Percentiles rank a stretch among this genome's conserved stretches.
Evolutionary conservation across 177 flowering plant species (phyloP).

Genomic region (Telopea speciosissima): DNA sequence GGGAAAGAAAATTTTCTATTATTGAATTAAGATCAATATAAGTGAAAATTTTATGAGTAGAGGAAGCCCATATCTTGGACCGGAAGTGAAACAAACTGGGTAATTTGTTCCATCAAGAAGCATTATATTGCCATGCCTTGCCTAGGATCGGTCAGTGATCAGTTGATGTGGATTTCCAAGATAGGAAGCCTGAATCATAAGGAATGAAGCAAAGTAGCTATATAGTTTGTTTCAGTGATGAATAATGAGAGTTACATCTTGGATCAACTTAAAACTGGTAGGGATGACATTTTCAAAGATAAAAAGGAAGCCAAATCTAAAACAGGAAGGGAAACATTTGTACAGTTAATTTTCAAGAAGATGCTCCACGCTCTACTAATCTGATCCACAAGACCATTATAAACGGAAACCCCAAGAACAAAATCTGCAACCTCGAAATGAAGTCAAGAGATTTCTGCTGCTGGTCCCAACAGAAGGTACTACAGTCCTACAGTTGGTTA

Average conservation of each 20-base stretch:
- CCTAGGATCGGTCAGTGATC: not conserved
- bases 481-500: not conserved
- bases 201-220: not conserved
- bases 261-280: not conserved
- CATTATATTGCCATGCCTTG: not conserved
- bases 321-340: not conserved
- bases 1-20: too few relatives aligned
- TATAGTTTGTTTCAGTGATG: not conserved
- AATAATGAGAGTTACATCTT: not conserved
- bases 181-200: not conserved
- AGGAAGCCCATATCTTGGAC: constrained; percentile 3
- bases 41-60: not conserved
- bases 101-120: not conserved
- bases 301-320: not conserved
- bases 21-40: not conserved
- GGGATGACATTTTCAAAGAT: not conserved
- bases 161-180: not conserved
- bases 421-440: constrained; percentile 8
- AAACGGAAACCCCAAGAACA: not conserved
- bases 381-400: not conserved
- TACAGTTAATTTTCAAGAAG: not conserved
- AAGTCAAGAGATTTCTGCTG: not conserved
- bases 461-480: not conserved
- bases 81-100: not conserved
- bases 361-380: too few relatives aligned